phyloP scores from a whole-genome alignment of 106 monocot genomes.

The Acorus calamus region DNA sequence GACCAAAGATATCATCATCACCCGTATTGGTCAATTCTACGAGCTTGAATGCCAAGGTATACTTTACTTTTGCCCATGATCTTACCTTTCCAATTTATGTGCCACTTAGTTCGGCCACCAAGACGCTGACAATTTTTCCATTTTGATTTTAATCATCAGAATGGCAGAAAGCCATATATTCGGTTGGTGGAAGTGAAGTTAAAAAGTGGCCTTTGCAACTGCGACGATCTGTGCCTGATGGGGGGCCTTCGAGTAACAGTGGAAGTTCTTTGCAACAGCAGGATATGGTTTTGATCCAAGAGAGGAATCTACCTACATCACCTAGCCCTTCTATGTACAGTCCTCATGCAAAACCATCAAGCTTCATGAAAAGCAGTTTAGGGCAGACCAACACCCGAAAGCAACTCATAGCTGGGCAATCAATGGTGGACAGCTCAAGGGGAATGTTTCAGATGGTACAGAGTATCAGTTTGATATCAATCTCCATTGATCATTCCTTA shows the following conservation, averaged over 20 bases:
- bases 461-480: conserved; percentile 74
- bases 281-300: conserved; percentile 65
- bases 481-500: conserved; percentile 75
- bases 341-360: conserved; percentile 55
- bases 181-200: conserved; percentile 85
- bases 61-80: not conserved
- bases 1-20: conserved; percentile 67
- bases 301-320: conserved; percentile 66
- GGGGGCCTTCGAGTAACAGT: conserved; percentile 27
- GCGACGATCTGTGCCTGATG: conserved; percentile 49
- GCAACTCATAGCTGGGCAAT: conserved; percentile 41
- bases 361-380: conserved; percentile 63
- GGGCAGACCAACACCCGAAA: conserved; percentile 58
- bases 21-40: conserved; percentile 84
- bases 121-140: not conserved
- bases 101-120: not conserved
- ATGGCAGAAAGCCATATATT: conserved; percentile 96
- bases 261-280: conserved; percentile 63
- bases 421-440: conserved; percentile 37
- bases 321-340: conserved; percentile 68
- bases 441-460: conserved; percentile 71
- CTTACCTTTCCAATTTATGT: not conserved
- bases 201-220: conserved; percentile 94
- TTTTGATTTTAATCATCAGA: conserved; percentile 38
- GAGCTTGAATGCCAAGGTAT: conserved; percentile 99